phyloP scores from a whole-genome alignment of 2,329 filamentous ascomycete genomes.

The Fusarium compactum region DNA sequence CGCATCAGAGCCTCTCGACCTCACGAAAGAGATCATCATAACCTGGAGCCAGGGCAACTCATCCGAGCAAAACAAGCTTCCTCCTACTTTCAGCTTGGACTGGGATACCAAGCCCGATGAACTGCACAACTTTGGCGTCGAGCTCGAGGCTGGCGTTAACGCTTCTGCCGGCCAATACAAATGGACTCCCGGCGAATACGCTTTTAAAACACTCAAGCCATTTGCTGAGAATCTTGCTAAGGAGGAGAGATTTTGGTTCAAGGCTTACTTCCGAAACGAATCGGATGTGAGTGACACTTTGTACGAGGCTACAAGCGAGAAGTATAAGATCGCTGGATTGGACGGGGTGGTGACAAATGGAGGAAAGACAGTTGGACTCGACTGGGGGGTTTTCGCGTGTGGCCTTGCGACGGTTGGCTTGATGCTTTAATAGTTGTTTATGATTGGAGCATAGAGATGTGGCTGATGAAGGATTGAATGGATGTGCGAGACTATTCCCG shows the following conservation, averaged over 20 bases:
- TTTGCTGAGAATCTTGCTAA: background rate
- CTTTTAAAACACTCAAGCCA: too few relatives aligned
- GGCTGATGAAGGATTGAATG: too few relatives aligned
- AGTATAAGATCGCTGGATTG: background rate
- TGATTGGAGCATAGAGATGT: too few relatives aligned
- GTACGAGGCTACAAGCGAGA: too few relatives aligned
- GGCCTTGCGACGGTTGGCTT: background rate
- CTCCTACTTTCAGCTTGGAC: accelerated
- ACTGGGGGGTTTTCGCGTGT: background rate
- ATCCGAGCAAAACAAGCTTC: background rate
- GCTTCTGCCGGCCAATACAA: background rate
- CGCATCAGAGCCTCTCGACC: background rate
- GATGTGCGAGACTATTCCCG: too few relatives aligned
- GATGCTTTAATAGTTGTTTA: background rate
- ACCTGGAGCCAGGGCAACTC: background rate
- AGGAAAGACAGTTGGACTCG: background rate
- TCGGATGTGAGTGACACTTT: background rate
- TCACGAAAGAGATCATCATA: background rate
- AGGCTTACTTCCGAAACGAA: background rate
- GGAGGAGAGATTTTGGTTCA: background rate
- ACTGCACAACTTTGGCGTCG: accelerated
- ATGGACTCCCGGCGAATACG: too few relatives aligned
- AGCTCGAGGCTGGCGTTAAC: accelerated
- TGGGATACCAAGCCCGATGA: background rate
- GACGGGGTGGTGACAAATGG: background rate